These are phyloP conservation scores for Phaeosphaeriaceae sp. DNA, from an alignment of 2,329 filamentous ascomycete genomes.

Conservation along the genomic window DNA sequence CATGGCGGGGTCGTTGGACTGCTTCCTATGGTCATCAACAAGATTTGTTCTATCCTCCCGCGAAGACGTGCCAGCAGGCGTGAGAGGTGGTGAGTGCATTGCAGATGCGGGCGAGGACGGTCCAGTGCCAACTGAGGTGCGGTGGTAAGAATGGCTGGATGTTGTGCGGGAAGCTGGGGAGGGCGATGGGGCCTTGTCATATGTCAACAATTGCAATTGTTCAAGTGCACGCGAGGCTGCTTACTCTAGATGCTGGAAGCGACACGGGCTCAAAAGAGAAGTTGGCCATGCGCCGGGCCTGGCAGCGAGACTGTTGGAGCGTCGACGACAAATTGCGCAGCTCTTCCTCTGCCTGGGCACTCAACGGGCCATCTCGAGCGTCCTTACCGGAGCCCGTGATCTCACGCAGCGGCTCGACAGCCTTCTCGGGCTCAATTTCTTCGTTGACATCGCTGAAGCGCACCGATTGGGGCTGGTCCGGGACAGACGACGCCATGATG, in stretches of 20 bases:
- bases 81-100: constrained; percentile 88
- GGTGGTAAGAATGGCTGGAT: constrained; percentile 59
- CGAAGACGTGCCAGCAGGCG: constrained; percentile 78
- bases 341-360: constrained; percentile 65
- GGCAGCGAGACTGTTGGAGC: constrained; percentile 76
- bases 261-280: constrained; percentile 93
- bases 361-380: constrained; percentile 39
- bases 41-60: constrained; percentile 56
- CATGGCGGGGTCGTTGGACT: constrained; percentile 56
- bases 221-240: constrained; percentile 45
- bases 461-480: constrained; percentile 43
- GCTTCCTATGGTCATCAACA: constrained; percentile 47
- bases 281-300: constrained; percentile 83
- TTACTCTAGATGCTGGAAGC: constrained; percentile 81
- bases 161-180: constrained; percentile 53
- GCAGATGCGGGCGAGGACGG: constrained; percentile 73
- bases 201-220: constrained; percentile 30
- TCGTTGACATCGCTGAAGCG: constrained; percentile 51
- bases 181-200: constrained; percentile 57
- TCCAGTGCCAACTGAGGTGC: constrained; percentile 67
- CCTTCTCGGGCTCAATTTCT: constrained; percentile 47
- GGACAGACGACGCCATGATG: constrained; percentile 36
- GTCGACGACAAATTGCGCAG: constrained; percentile 75
- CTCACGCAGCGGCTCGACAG: constrained; percentile 42
- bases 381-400: constrained; percentile 31